Percentiles rank a stretch among this genome's conserved stretches.
These are phyloP conservation scores for Colletotrichum neosansevieriae DNA, from an alignment of 2,329 filamentous ascomycete species.

Conservation along the genomic window DNA sequence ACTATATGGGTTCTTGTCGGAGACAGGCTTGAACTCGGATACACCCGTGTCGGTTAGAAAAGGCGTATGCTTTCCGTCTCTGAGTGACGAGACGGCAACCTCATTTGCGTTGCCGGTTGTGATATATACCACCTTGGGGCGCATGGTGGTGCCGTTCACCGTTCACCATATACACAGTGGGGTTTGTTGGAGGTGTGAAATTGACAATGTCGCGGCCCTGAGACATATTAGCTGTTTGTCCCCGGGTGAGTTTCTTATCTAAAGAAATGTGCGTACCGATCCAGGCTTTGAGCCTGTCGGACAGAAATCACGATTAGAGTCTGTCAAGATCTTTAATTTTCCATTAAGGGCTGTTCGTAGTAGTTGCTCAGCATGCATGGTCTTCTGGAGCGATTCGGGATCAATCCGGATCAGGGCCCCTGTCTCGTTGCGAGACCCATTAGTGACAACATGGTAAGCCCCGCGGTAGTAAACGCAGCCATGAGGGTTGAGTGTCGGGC, in stretches of 20 bases:
- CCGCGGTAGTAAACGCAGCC: conserved; percentile 18
- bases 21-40: conserved; percentile 19
- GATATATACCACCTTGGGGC: conserved; percentile 16
- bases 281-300: conserved; percentile 12
- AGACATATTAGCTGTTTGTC: not conserved
- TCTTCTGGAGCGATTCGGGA: not conserved
- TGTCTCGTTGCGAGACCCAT: not conserved
- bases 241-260: accelerated
- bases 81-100: not conserved
- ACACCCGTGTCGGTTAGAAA: conserved; percentile 17
- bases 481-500: not conserved
- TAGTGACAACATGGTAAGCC: conserved; percentile 9
- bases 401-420: not conserved
- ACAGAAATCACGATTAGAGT: conserved; percentile 16
- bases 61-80: not conserved
- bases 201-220: conserved; percentile 8
- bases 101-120: conserved; percentile 19
- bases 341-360: conserved; percentile 17
- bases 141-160: conserved; percentile 14
- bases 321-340: conserved; percentile 15
- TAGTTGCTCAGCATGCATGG: conserved; percentile 14
- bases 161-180: conserved; percentile 19
- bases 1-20: conserved; percentile 6
- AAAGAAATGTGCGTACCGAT: not conserved
- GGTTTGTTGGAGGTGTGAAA: not conserved